These are phyloP conservation scores for Sporothrix dimorphospora DNA, from an alignment of 2,329 filamentous ascomycete species.

Conservation along the genomic window DNA sequence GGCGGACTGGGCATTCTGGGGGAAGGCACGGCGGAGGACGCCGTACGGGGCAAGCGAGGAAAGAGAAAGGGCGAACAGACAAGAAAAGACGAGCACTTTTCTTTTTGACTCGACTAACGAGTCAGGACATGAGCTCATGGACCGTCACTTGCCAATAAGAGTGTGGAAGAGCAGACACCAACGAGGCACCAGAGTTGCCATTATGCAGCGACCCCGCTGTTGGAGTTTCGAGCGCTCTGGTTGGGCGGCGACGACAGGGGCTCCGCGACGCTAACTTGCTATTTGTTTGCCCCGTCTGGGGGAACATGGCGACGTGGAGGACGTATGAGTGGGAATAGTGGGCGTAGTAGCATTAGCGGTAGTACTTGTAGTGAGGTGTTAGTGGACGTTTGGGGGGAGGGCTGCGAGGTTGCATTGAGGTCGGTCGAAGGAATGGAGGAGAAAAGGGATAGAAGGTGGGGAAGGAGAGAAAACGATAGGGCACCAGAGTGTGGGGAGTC, in stretches of 20 bases:
- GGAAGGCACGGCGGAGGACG: background rate
- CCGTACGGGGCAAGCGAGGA: background rate
- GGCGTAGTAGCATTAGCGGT: background rate
- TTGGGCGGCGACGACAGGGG: background rate
- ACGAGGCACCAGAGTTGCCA: background rate
- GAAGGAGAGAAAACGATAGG: no score
- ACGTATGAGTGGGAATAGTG: no score
- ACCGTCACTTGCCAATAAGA: background rate
- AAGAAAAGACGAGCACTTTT: background rate
- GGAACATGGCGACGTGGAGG: no score
- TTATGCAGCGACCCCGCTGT: background rate
- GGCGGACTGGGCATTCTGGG: no score
- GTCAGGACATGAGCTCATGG: constrained; percentile 21
- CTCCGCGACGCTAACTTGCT: background rate
- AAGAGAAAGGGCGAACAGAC: background rate
- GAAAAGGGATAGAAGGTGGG: background rate
- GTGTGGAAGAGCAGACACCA: constrained; percentile 13
- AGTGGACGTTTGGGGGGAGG: background rate
- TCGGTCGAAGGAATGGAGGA: background rate
- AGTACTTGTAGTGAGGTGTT: constrained; percentile 10
- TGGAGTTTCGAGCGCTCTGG: background rate
- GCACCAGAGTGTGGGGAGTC: constrained; percentile 18
- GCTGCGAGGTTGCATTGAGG: background rate
- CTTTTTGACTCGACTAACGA: background rate
- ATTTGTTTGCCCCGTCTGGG: background rate